A percentile compares a stretch with the other conserved stretches of the same genome.
phyloP scores from a whole-genome alignment of 352 stramenopile genomes.

The Pythium coloratum region DNA sequence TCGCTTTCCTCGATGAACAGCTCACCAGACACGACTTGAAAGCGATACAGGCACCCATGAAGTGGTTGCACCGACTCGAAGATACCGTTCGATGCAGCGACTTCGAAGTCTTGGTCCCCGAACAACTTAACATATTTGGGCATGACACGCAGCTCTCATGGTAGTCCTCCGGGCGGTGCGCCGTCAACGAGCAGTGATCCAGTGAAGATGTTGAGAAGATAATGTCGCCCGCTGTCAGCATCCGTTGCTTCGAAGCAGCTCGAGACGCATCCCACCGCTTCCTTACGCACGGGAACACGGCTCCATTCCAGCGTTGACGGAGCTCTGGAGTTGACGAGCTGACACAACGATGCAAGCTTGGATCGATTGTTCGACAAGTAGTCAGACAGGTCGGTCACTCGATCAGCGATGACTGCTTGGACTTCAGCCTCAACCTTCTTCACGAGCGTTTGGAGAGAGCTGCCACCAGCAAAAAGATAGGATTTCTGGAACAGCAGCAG shows the following conservation, averaged over 20 bases:
- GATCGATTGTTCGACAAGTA: constrained; percentile 3
- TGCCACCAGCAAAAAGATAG: neutral
- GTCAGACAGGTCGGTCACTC: constrained; percentile 3
- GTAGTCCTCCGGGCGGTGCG: constrained; percentile 16
- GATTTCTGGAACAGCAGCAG: constrained; percentile 9
- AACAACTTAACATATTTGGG: constrained; percentile 19
- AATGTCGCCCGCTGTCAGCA: constrained; percentile 8
- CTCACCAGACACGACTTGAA: neutral
- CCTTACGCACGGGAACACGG: neutral
- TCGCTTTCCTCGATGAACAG: constrained; percentile 11
- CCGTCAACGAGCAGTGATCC: constrained; percentile 23
- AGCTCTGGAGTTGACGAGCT: constrained; percentile 14
- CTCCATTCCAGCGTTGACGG: constrained; percentile 7
- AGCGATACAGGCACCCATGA: constrained; percentile 8
- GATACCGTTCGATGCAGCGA: constrained; percentile 5
- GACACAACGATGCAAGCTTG: constrained; percentile 7
- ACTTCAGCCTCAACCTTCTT: constrained; percentile 7
- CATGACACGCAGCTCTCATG: constrained; percentile 4
- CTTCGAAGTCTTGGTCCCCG: constrained; percentile 31
- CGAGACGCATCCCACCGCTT: neutral
- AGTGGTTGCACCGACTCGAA: constrained; percentile 14
- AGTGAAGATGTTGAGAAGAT: constrained; percentile 29
- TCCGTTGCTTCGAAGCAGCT: constrained; percentile 21
- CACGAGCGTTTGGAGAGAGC: neutral
- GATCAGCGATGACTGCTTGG: constrained; percentile 13